Base-by-base conservation (phyloP, 2,329 filamentous ascomycete genomes). In the Phaeophleospora eucalypticola region DNA sequence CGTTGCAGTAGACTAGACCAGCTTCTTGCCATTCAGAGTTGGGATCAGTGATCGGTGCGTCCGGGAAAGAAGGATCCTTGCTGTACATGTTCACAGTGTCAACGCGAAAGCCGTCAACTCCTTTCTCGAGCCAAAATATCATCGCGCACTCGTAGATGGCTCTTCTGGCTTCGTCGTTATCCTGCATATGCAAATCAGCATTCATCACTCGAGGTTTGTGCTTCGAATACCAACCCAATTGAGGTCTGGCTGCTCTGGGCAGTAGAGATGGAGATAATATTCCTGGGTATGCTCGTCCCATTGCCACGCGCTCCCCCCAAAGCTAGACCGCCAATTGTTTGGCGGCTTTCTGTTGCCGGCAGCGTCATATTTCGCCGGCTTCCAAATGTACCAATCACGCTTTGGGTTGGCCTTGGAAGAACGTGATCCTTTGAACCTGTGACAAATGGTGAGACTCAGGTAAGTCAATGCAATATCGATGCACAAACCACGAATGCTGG, bases 311-410 rank as follows among this genome's bases (percentile, higher is more conserved):
- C 59, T 64, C 35, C 68, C 67, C 29, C 67, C 67, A 2, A 70
- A 59, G 20, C 65, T 63, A 54, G 58, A 58, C 53, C 38, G 59
- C 63, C 70, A 75, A 47, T 74, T 84, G 41, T 79, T 84, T 2
- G 81, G 81, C 1, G 80, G 78, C 15, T 75, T 67, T 1, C 76
- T 70, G 9, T 74, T 71, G 2, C 81, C 81, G 2, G 77, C 46
- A 1, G 62, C 59, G 27, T 81, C 74, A 52, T 78, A 77, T 4
- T 73, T 72, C 0, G 80, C 68, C 1, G 76, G 73, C 72, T 75
- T 73, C 83, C 83, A 87, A 56, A 84, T 81, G 56, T 83, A 84
- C 75, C 77, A 84, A 57, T 82, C 74, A n/a, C 79, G 67, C 53
- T 82, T 81, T 0, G 72, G 63, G 52, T 71, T 76, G 12, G 69